Base-by-base conservation (phyloP, 768 basidiomycete species). In the Peribolospora kevripleyi region DNA sequence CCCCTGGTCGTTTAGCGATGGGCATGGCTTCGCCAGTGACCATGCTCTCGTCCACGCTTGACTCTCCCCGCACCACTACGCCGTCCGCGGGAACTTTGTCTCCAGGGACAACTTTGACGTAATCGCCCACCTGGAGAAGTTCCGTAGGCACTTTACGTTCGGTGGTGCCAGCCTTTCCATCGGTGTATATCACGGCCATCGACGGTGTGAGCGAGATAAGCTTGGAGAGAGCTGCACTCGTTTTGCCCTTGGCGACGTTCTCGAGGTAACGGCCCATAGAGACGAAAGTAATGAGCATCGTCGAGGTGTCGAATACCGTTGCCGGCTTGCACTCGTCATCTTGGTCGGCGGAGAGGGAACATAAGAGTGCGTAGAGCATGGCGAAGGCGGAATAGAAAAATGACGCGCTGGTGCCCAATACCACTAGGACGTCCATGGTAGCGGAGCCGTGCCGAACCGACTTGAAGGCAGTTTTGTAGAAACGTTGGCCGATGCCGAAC, bases 391-490 rank as follows among this genome's bases (percentile, higher is more conserved):
- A 97, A 68, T 97, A 98, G 61, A 80, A 73, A 66, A 91, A 97
- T 6, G 93, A 84, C 0, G 91, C 81, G 0, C 86, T 82, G 4
- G 91, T 97, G 52, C 91, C 93, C 42, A 97, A 75, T 69, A 88
- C 84, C 63, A 98, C 77, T 48, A 98, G 82, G 46, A 97, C 87
- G 66, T 98, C 93, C 91, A 98, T 98, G 2, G 91, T 98, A 6
- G 88, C 84, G 7, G 78, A 75, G 39, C 78, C 75, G 67, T 98
- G 93, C 65, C 77, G 83, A 53, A 97, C 70, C 4, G 88, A 79
- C 68, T 90, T 91, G 73, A 75, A 93, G 6, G 93, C 88, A 58
- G 79, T 83, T 47, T 74, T 74, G 67, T 93, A 91, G 69, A 95
- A 95, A 60, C 79, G 79, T 54, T 69, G 70, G 3, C 87, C 93